Conservation (phyloP, 805 yeast species). For the Kodamaea hsintzibuensis region DNA sequence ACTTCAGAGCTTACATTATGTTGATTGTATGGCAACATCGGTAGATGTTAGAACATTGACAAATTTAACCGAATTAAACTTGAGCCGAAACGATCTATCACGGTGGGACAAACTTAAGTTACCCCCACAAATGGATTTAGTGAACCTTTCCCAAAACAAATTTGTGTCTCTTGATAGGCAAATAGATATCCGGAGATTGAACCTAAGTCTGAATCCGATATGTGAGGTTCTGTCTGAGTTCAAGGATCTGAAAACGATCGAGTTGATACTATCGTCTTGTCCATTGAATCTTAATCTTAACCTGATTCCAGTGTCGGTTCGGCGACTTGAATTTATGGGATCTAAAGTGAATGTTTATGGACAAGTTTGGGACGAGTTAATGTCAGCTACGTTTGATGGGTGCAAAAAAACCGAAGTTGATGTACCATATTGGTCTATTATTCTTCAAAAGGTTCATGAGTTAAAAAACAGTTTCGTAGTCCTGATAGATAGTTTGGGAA, state of each 20-base stretch:
- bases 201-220: background rate
- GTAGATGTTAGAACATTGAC: background rate
- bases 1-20: background rate
- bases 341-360: background rate
- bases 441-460: background rate
- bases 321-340: background rate
- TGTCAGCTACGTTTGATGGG: background rate
- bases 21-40: background rate
- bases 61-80: background rate
- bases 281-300: background rate
- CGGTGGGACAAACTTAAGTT: background rate
- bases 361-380: background rate
- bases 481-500: background rate
- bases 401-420: background rate
- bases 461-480: background rate
- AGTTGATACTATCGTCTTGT: background rate
- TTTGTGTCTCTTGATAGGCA: background rate
- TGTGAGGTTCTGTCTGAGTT: background rate
- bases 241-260: background rate
- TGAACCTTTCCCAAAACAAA: background rate
- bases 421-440: background rate
- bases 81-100: background rate
- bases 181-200: background rate
- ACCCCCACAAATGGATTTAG: background rate
- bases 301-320: background rate